A percentile compares a stretch with the other conserved stretches of the same genome.
phyloP scores from a whole-genome alignment of 495 filamentous ascomycete genomes.

The Trichocladium antarcticum region DNA sequence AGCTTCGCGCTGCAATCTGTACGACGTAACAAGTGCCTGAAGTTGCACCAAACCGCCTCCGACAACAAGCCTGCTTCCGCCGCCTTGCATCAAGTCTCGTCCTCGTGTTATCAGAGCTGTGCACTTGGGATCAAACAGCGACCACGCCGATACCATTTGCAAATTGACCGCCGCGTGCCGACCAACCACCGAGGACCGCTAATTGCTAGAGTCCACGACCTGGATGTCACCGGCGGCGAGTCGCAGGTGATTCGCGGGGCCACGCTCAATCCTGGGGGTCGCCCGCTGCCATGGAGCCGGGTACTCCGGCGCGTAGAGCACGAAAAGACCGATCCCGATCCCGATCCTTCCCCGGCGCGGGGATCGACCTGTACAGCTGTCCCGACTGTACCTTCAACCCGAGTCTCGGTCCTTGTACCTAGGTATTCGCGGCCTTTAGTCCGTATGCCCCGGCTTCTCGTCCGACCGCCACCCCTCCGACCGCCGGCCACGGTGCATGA shows the following conservation, averaged over 20 bases:
- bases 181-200: neutral
- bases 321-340: constrained; percentile 12
- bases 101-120: neutral
- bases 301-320: constrained; percentile 16
- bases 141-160: neutral
- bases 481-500: constrained; percentile 19
- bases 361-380: neutral
- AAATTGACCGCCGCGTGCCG: constrained; percentile 4
- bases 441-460: constrained; percentile 15
- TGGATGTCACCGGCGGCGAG: constrained; percentile 11
- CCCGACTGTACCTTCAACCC: neutral
- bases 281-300: constrained; percentile 25
- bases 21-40: constrained; percentile 8
- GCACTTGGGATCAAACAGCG: neutral
- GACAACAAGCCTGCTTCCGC: neutral
- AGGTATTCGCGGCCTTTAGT: neutral
- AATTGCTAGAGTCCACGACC: neutral
- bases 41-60: constrained; percentile 9
- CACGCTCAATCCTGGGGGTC: neutral
- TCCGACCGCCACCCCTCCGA: constrained; percentile 8
- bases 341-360: neutral
- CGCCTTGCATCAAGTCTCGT: constrained; percentile 1
- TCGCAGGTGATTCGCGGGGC: constrained; percentile 13
- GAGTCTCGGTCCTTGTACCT: neutral
- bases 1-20: neutral